phyloP scores from a whole-genome alignment of 495 filamentous ascomycete genomes.

The Xylaria telfairii region DNA sequence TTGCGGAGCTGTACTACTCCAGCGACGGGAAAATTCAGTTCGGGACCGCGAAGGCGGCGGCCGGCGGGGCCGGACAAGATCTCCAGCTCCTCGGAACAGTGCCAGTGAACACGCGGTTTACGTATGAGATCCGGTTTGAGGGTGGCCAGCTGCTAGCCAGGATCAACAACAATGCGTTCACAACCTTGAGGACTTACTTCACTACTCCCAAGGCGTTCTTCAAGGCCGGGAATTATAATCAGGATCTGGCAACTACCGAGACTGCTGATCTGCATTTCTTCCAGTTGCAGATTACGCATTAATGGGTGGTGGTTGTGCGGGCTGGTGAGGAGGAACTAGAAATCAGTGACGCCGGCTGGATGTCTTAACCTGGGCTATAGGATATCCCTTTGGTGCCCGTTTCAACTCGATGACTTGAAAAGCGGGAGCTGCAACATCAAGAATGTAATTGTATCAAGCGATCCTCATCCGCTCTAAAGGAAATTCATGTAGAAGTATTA shows the following conservation, averaged over 20 bases:
- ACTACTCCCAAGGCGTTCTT: slow-evolving; percentile 47
- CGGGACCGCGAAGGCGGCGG: slow-evolving; percentile 40
- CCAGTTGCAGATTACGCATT: slow-evolving; percentile 40
- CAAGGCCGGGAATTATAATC: slow-evolving; percentile 53
- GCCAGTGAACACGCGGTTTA: slow-evolving; percentile 36
- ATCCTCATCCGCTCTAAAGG: no score
- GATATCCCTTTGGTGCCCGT: no score
- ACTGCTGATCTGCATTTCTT: slow-evolving; percentile 41
- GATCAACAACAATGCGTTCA: slow-evolving; percentile 40
- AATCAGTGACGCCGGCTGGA: no score
- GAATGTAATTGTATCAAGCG: no score
- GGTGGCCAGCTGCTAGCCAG: slow-evolving; percentile 33
- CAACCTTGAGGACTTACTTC: slow-evolving; percentile 40
- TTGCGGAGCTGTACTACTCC: slow-evolving; percentile 46
- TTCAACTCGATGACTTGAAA: no score
- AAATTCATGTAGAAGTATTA: no score
- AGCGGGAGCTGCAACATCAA: no score
- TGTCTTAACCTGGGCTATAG: no score
- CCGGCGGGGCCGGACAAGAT: slow-evolving; percentile 35
- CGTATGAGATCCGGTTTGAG: slow-evolving; percentile 45
- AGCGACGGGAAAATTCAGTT: slow-evolving; percentile 37
- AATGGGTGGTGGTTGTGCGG: slow-evolving; percentile 5
- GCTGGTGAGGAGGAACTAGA: no score
- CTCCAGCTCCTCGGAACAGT: slow-evolving; percentile 39
- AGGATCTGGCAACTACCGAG: slow-evolving; percentile 34